phyloP scores from a whole-genome alignment of 2,329 filamentous ascomycete species.

The Rhynchosporium graminicola region DNA sequence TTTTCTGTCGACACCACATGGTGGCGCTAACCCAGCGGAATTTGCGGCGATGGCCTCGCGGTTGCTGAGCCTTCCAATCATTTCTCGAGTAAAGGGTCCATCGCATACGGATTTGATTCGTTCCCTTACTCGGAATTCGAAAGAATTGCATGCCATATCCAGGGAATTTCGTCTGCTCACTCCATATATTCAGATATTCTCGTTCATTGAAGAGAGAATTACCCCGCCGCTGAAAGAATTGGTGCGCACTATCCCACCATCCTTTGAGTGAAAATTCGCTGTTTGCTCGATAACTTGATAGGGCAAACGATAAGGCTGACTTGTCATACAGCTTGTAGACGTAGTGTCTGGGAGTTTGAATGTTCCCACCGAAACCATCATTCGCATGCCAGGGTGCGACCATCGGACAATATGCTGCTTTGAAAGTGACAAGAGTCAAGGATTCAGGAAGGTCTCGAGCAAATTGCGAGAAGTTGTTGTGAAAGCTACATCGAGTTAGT shows the following conservation, averaged over 20 bases:
- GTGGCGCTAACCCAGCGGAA: conserved; percentile 36
- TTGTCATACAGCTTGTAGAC: conserved; percentile 17
- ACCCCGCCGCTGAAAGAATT: conserved; percentile 7
- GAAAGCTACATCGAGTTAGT: conserved; percentile 19
- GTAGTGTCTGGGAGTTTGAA: conserved; percentile 11
- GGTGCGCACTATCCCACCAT: not conserved
- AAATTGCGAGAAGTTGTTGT: conserved; percentile 10
- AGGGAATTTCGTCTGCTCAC: conserved; percentile 28
- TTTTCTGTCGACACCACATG: conserved; percentile 46
- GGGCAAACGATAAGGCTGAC: not conserved
- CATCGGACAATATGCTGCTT: conserved; percentile 28
- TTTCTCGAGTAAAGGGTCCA: not conserved
- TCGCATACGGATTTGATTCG: conserved; percentile 21
- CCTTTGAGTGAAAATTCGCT: not conserved
- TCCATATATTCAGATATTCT: conserved; percentile 22
- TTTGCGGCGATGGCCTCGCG: conserved; percentile 4
- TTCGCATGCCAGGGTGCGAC: conserved; percentile 21
- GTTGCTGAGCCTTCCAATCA: conserved; percentile 5
- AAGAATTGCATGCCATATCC: conserved; percentile 18
- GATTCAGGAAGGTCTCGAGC: conserved; percentile 1
- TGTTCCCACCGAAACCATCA: conserved; percentile 2
- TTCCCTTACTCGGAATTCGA: conserved; percentile 21
- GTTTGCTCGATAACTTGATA: not conserved
- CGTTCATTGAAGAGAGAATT: conserved; percentile 25
- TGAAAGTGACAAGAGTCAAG: conserved; percentile 2